Conservation (phyloP, 495 filamentous ascomycete species). For the Lasiosphaeria ovina region DNA sequence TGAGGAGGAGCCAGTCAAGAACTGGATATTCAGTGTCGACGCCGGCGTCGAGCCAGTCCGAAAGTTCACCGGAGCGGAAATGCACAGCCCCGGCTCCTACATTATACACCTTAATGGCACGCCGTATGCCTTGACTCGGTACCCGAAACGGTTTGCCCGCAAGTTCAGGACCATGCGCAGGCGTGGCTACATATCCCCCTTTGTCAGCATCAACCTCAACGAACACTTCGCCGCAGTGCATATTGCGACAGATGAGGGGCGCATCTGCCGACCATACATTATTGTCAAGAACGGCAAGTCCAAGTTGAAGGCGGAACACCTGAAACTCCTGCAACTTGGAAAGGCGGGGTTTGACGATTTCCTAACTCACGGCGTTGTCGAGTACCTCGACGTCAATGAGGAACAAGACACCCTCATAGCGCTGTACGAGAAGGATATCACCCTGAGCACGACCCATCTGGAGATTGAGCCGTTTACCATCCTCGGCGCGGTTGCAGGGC, state of each 20-base stretch:
- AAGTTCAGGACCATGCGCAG: constrained; percentile 81
- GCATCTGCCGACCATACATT: constrained; percentile 92
- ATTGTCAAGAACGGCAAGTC: constrained; percentile 84
- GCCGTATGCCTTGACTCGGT: constrained; percentile 75
- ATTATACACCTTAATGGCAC: constrained; percentile 95
- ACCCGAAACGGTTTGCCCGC: constrained; percentile 78
- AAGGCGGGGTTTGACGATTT: constrained; percentile 90
- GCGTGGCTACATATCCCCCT: constrained; percentile 85
- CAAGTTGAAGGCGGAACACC: constrained; percentile 69
- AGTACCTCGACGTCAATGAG: constrained; percentile 97
- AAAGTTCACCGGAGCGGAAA: constrained; percentile 70
- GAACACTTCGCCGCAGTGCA: constrained; percentile 87
- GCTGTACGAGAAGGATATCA: constrained; percentile 80
- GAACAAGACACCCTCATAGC: constrained; percentile 95
- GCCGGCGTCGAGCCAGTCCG: constrained; percentile 51
- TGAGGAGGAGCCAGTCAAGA: constrained; percentile 81
- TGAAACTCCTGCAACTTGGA: constrained; percentile 75
- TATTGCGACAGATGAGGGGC: constrained; percentile 93
- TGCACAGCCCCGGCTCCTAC: constrained; percentile 79
- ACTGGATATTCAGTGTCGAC: constrained; percentile 79
- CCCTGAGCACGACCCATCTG: constrained; percentile 78
- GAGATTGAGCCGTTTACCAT: constrained; percentile 98
- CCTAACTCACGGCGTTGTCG: constrained; percentile 79
- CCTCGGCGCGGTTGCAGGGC: constrained; percentile 91
- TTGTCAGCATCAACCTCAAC: constrained; percentile 94